phyloP scores from a whole-genome alignment of 164 flowering plant species.

The Stephania yunnanensis region DNA sequence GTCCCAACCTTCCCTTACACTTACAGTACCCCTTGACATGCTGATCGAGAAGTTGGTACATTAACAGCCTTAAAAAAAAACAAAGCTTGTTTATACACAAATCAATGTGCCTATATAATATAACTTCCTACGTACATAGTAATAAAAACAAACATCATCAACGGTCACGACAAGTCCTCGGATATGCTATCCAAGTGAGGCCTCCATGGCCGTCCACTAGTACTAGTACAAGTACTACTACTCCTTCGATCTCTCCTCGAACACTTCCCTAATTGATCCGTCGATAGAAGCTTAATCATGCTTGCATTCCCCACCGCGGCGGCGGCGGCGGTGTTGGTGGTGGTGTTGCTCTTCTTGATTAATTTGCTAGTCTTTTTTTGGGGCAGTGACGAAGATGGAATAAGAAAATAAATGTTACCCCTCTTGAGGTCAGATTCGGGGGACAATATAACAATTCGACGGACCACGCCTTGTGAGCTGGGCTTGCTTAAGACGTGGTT shows the following conservation, averaged over 20 bases:
- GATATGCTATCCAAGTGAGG: constrained; percentile 70
- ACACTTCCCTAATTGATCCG: constrained; percentile 21
- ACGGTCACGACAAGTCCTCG: constrained; percentile 39
- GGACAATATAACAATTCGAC: constrained; percentile 54
- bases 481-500: constrained; percentile 72
- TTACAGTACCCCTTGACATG: neutral
- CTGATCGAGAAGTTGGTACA: neutral
- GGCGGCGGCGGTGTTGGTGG: neutral
- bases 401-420: constrained; percentile 77
- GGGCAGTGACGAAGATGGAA: constrained; percentile 58
- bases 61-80: neutral
- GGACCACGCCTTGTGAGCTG: constrained; percentile 50
- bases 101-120: neutral
- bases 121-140: neutral
- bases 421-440: constrained; percentile 73
- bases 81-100: constrained; percentile 2
- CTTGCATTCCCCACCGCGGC: constrained; percentile 1
- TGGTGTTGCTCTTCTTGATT: constrained; percentile 4
- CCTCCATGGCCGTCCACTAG: constrained; percentile 50
- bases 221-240: too few species aligned
- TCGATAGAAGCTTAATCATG: constrained; percentile 15
- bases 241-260: constrained; percentile 35
- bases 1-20: neutral
- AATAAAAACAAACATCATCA: neutral
- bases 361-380: constrained; percentile 17